phyloP scores from a whole-genome alignment of 208 protist genomes.

The Acanthamoeba polyphaga region DNA sequence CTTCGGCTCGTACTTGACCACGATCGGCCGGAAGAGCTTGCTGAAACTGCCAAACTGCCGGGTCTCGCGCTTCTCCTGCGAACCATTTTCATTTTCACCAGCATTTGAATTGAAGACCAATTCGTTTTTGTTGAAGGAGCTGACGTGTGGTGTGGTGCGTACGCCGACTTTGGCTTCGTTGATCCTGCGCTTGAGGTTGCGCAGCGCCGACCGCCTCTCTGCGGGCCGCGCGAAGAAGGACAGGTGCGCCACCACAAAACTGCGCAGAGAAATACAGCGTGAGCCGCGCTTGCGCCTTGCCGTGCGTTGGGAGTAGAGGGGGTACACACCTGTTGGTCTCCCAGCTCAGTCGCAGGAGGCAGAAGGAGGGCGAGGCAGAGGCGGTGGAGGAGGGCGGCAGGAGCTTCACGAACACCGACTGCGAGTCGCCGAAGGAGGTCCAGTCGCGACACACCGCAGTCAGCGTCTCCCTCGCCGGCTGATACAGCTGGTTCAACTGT shows the following conservation, averaged over 20 bases:
- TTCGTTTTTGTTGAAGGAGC: no score
- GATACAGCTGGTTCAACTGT: constrained; percentile 24
- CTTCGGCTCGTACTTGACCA: constrained; percentile 70
- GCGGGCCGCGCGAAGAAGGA: constrained; percentile 58
- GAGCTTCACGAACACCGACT: constrained; percentile 65
- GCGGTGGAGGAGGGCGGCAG: background rate
- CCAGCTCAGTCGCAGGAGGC: constrained; percentile 63
- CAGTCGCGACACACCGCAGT: constrained; percentile 50
- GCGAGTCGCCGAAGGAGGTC: constrained; percentile 56
- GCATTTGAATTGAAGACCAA: no score
- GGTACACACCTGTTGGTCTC: constrained; percentile 56
- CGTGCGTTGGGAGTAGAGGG: background rate
- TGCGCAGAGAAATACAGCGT: background rate
- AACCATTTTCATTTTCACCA: background rate
- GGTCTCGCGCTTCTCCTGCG: constrained; percentile 4
- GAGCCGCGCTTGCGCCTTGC: no score
- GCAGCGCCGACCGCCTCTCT: constrained; percentile 27
- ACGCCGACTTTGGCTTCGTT: constrained; percentile 34
- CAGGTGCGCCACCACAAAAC: constrained; percentile 66
- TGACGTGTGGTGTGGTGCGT: background rate
- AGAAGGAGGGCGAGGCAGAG: constrained; percentile 53
- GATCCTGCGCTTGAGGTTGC: constrained; percentile 58
- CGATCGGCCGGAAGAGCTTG: constrained; percentile 75
- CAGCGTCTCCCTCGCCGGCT: constrained; percentile 3
- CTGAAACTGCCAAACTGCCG: constrained; percentile 51